A percentile compares a stretch with the other conserved stretches of the same genome.
These are phyloP conservation scores for Diaporthe humulicola DNA, from an alignment of 2,329 filamentous ascomycete species.

Conservation along the genomic window DNA sequence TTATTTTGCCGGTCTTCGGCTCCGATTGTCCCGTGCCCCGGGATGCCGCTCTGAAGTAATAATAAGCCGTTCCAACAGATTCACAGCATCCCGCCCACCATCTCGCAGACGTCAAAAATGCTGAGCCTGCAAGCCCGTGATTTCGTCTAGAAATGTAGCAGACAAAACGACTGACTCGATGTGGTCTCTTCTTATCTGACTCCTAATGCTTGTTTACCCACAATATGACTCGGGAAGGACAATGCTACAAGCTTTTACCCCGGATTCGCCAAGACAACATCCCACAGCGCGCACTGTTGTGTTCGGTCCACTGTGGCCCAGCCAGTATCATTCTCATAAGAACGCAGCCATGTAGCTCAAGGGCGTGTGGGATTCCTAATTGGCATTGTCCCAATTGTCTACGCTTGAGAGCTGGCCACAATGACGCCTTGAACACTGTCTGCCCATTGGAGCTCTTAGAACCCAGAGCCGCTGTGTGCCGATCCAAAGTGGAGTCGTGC, in stretches of 20 bases:
- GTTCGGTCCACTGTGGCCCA: background rate
- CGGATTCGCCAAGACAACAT: conserved; percentile 11
- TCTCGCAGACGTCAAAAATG: background rate
- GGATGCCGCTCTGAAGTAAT: background rate
- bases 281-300: background rate
- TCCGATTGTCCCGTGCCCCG: conserved; percentile 18
- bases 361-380: no score
- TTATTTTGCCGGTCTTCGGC: background rate
- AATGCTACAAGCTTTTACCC: background rate
- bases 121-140: background rate
- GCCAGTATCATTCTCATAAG: background rate
- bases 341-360: background rate
- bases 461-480: background rate
- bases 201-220: background rate
- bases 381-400: no score
- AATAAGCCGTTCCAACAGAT: background rate
- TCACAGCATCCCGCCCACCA: background rate
- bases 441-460: background rate
- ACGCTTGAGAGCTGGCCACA: background rate
- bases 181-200: background rate
- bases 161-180: background rate
- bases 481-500: conserved; percentile 26
- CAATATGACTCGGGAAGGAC: background rate
- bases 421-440: background rate
- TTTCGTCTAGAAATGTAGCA: background rate